Evolutionary conservation across 768 basidiomycete genomes (phyloP).

Genomic region (Lentinula boryana): DNA sequence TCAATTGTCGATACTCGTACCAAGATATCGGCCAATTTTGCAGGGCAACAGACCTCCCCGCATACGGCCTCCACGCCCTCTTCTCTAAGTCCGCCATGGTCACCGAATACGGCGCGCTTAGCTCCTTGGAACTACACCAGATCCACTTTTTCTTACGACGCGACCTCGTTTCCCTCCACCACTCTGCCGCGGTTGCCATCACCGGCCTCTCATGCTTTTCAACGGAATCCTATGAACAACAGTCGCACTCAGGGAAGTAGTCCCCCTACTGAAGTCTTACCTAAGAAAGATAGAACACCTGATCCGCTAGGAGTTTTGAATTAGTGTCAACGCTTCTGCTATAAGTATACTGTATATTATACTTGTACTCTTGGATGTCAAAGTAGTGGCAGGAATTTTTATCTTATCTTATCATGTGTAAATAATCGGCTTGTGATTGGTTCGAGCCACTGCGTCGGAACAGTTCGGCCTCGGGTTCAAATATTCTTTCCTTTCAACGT

Average conservation of each 20-base stretch:
- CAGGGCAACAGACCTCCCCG: neutral
- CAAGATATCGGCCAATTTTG: neutral
- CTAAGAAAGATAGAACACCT: neutral
- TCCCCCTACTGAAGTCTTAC: neutral
- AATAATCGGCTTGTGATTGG: slow-evolving; percentile 2
- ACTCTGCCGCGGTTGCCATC: slow-evolving; percentile 49
- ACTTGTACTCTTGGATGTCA: too few species aligned
- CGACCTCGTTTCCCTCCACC: slow-evolving; percentile 26
- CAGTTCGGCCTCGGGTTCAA: neutral
- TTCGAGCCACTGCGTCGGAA: neutral
- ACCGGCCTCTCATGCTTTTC: slow-evolving; percentile 34
- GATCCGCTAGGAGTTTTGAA: slow-evolving; percentile 15
- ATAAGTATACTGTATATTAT: neutral
- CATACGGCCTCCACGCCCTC: slow-evolving; percentile 7
- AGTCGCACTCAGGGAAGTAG: neutral
- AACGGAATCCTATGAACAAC: slow-evolving; percentile 14
- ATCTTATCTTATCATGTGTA: neutral
- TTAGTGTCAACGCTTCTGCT: neutral
- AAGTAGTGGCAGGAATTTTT: neutral
- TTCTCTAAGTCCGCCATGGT: slow-evolving; percentile 10
- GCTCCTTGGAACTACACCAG: slow-evolving; percentile 57
- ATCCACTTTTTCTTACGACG: slow-evolving; percentile 37
- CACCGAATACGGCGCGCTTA: slow-evolving; percentile 14
- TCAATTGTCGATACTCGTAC: slow-evolving; percentile 32
- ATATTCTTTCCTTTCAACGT: slow-evolving; percentile 3